Conservation (phyloP, 176 grass and related monocot genomes). For the Cenchrus purpureus region DNA sequence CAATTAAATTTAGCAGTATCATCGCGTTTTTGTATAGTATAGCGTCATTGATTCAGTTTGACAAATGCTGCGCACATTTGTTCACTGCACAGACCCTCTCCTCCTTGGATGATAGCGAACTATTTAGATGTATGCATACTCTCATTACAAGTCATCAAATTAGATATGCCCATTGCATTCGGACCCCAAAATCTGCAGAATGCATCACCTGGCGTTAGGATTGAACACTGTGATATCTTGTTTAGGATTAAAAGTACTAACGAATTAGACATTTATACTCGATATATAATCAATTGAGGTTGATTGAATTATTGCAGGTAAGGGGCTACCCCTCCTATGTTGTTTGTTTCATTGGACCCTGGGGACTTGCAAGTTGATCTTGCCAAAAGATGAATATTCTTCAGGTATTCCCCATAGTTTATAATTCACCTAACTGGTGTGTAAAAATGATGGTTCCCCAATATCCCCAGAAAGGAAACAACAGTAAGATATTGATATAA, state of each 20-base stretch:
- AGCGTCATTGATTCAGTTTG: background rate
- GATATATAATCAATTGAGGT: too few species aligned
- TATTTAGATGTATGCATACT: background rate
- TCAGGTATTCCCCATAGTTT: too few species aligned
- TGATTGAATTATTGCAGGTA: too few species aligned
- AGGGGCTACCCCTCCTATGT: too few species aligned
- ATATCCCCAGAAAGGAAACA: too few species aligned
- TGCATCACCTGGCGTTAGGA: background rate
- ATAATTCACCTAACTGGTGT: background rate
- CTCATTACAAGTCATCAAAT: background rate
- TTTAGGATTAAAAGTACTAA: background rate
- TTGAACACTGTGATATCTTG: background rate
- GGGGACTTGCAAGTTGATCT: too few species aligned
- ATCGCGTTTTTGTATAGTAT: background rate
- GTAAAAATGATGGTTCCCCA: too few species aligned
- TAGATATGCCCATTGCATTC: background rate
- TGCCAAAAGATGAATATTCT: too few species aligned
- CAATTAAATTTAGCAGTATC: background rate
- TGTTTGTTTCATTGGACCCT: too few species aligned
- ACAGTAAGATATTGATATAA: too few species aligned
- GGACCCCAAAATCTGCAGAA: background rate
- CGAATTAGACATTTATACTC: too few species aligned
- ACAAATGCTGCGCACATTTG: background rate
- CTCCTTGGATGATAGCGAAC: too few species aligned
- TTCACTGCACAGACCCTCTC: background rate